Base-by-base conservation (phyloP, 2,329 filamentous ascomycete species). In the Xylariaceae sp. region DNA sequence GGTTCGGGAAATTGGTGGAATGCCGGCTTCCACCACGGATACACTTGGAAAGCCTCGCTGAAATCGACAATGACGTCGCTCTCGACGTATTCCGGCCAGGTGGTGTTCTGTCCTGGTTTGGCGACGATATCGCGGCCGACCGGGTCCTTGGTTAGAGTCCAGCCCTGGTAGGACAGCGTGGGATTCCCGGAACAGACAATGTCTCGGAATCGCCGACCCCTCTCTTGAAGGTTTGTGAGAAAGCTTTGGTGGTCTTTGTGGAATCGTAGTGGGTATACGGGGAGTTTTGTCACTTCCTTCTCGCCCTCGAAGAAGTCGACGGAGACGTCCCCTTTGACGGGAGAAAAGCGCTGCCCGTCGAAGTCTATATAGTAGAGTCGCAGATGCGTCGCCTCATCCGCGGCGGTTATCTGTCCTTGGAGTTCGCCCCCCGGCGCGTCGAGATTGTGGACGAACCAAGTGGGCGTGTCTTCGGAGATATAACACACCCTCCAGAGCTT, bases 401-500 rank as follows among this genome's bases (percentile, higher is more conserved):
- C 48, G 6, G 11, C 31, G 3, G 42, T 41, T 2, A 58, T 44
- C 39, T 34, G 53, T 19, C 58, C 50, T n/a, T 52, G 53, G 3
- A 60, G 58, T 37, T 58, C 53, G 6, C 50, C 46, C 30, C 51
- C 53, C 7, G 55, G 55, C 2, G 53, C 32, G 39, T 60, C 53
- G 0, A 60, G 48, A 19, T 58, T 56, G 19, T 56, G 37, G 37
- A 60, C 55, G 32, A 53, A 49, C 58, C 58, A 60, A 11, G 31
- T 29, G 12, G 58, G 58, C 31, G 53, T 60, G 43, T 60, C 58
- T 50, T 58, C 58, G 9, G 58, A 60, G 26, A 60, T 37, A 35
- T 60, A 54, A 51, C 58, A 60, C 4, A 60, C 50, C 29, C 56
- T 58, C 58, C 58, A 60, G 12, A 60, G 55, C 29, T 58, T 60